Conservation (phyloP, 345 rosid genomes). For the Gossypium sturtianum region DNA sequence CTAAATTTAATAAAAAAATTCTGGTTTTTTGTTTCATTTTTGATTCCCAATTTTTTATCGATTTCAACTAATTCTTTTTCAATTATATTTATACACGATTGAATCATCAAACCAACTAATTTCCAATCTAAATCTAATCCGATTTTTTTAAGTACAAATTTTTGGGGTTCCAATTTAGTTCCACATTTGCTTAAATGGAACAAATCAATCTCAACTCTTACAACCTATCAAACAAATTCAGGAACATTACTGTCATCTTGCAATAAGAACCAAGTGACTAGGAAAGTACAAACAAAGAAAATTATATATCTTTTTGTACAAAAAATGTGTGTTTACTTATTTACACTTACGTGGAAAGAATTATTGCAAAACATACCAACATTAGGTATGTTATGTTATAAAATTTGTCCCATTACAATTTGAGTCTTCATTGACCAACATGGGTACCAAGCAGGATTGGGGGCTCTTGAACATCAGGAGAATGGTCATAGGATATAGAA, state of each 20-base stretch:
- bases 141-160: too few relatives aligned
- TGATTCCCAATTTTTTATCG: too few relatives aligned
- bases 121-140: too few relatives aligned
- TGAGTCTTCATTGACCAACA: neutral
- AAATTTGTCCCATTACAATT: neutral
- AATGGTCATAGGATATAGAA: neutral
- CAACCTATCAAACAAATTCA: neutral
- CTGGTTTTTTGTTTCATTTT: too few relatives aligned
- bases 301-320: neutral
- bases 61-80: too few relatives aligned
- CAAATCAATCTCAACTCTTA: neutral
- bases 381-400: neutral
- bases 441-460: neutral
- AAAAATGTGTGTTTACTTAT: neutral
- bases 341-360: neutral
- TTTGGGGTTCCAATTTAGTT: too few relatives aligned
- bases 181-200: neutral
- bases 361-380: neutral
- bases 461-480: neutral
- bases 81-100: too few relatives aligned
- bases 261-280: neutral
- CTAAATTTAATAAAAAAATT: too few relatives aligned
- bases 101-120: too few relatives aligned
- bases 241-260: neutral
- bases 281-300: neutral